phyloP scores from a whole-genome alignment of 1,139 yeast species.

The Yamadazyma sp. region DNA sequence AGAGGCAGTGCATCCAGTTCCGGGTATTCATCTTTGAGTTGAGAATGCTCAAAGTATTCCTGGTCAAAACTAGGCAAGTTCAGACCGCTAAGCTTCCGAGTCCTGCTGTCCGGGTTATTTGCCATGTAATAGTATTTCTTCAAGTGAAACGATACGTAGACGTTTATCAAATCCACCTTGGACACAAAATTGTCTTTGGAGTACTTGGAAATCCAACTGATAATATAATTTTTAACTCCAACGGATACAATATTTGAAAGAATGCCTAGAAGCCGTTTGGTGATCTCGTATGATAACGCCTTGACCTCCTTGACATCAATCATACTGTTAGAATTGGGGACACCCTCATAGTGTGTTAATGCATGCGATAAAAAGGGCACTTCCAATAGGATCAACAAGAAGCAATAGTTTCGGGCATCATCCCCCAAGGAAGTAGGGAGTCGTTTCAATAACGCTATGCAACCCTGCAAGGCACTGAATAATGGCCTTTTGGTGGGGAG shows the following conservation, averaged over 20 bases:
- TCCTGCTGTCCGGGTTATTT: slow-evolving; percentile 29
- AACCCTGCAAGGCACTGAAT: slow-evolving; percentile 50
- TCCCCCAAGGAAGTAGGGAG: slow-evolving; percentile 33
- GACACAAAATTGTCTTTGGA: slow-evolving; percentile 37
- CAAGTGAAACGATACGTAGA: slow-evolving; percentile 65
- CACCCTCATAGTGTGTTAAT: slow-evolving; percentile 29
- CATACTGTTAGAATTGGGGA: slow-evolving; percentile 20
- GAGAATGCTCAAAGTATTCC: slow-evolving; percentile 21
- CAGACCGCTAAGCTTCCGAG: slow-evolving; percentile 4
- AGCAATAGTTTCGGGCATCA: slow-evolving; percentile 41
- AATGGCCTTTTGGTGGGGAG: slow-evolving; percentile 64
- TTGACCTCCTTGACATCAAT: slow-evolving; percentile 53
- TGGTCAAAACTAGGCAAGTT: slow-evolving; percentile 11
- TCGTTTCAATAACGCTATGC: slow-evolving; percentile 47
- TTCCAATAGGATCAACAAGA: slow-evolving; percentile 63
- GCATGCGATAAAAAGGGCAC: slow-evolving; percentile 57
- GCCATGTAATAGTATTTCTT: slow-evolving; percentile 39
- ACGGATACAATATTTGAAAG: slow-evolving; percentile 51
- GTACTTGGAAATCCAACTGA: slow-evolving; percentile 58
- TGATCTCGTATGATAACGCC: slow-evolving; percentile 58
- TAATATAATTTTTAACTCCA: slow-evolving; percentile 42
- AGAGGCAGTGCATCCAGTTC: slow-evolving; percentile 12
- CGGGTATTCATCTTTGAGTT: slow-evolving; percentile 19
- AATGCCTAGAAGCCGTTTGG: slow-evolving; percentile 66
- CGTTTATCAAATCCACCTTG: slow-evolving; percentile 57